Base-by-base conservation (phyloP, 2,329 filamentous ascomycete species). In the Myriangium duriaei region DNA sequence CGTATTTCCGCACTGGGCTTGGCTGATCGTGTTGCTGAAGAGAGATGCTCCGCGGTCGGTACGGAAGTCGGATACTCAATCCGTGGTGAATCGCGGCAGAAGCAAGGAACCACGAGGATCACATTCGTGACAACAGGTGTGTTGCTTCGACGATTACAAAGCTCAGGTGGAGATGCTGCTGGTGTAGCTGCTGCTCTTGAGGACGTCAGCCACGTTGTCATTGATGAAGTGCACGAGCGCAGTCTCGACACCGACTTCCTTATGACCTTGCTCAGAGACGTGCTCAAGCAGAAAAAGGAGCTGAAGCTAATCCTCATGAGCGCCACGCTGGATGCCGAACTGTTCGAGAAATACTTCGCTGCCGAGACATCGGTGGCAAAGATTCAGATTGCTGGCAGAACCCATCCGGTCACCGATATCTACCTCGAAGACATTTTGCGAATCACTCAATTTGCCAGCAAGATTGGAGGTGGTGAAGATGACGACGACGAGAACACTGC, bases 91-190 rank as follows among this genome's bases (percentile, higher is more conserved):
- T 88, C 81, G 21, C 87, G 81, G 50, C 69, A 76, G 29, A 80
- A 74, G 42, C 62, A 63, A 11, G 72, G 72, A 4, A 68, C 74
- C 31, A 96, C 91, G 0, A 88, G 81, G 58, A 92, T 96, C 51
- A 94, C 83, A 0, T 96, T 96, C 54, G 83, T 95, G 44, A 98
- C 88, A 0, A 95, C 88, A 7, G 88, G 88, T 74, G 86, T 98
- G 2, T 65, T 98, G 26, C 70, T 98, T 12, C 71, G 91, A 44
- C 77, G 87, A 10, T 68, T 98, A n/a, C 91, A 98, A 59, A 91
- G 83, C 0, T 87, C 84, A 3, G 84, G 85, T 34, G 83, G 82
- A 4, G 72, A 75, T 18, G 74, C 80, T 10, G 79, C 87, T 15
- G 84, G 93, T 52, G 77, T 94, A 1, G 72, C 83, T 37, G 73